Base-by-base conservation (phyloP, 805 yeast species). In the Brettanomyces nanus region DNA sequence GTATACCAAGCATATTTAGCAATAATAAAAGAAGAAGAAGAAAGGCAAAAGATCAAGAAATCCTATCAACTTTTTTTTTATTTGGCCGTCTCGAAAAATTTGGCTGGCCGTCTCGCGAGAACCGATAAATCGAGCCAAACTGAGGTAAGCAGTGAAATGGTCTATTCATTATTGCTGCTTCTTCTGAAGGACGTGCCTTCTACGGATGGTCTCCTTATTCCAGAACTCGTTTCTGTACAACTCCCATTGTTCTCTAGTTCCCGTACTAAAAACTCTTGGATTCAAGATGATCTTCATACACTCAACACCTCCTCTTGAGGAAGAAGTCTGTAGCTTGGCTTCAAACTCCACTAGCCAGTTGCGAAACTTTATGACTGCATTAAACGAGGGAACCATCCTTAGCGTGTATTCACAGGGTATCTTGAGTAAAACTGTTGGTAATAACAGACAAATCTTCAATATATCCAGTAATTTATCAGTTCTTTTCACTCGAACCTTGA, bases 201-300 rank as follows among this genome's bases (percentile, higher is more conserved):
- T 64, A 46, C 86, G 69, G 2, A 76, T 73, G 1, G 85, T 84
- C 55, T 87, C 95, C 48, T 81, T 71, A 18, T 78, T 75, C 97
- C 97, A 92, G 54, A 87, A 92, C 56, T 89, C 97, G 47, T 84
- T 85, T 42, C 98, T 63, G 52, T 89, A 90, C 29, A 86, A 59
- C 52, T 90, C 98, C 97, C 98, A 90, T 7, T 86, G 89, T 56
- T 89, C 96, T 45, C 96, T 71, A 5, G 83, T 75, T 35, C 83
- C 89, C 0, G 92, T 77, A 42, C 76, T 75, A 59, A 90, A 92
- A 1, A 80, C 79, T 36, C 95, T 66, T 3, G 97, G 83, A 41
- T 81, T 80, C 39, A 92, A 65, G 7, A 85, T 82, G 6, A 92
- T 56, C 55, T 87, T 89, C 10, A 89, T 86, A 46, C 84, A 86